A percentile compares a stretch with the other conserved stretches of the same genome.
phyloP scores from a whole-genome alignment of 352 stramenopile genomes.

The Globisporangium ultimum region DNA sequence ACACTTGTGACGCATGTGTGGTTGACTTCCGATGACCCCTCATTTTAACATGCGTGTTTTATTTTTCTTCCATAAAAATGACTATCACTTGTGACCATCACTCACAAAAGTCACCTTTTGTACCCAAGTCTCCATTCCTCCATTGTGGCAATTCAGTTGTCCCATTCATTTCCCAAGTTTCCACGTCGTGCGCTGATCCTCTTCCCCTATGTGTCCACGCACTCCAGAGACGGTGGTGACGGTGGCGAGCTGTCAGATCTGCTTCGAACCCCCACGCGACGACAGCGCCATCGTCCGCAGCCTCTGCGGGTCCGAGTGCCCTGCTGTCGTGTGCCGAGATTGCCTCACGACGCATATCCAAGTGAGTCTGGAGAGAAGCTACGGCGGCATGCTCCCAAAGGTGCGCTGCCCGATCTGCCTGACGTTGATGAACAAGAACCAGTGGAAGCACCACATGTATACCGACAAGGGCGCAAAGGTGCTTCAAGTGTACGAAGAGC shows the following conservation, averaged over 20 bases:
- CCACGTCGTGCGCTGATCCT: not conserved
- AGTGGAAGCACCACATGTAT: constrained; percentile 12
- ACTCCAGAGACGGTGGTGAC: not conserved
- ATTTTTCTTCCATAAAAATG: no score
- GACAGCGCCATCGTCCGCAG: constrained; percentile 2
- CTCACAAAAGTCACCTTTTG: no score
- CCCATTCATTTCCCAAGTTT: not conserved
- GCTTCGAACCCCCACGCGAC: constrained; percentile 17
- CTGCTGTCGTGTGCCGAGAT: constrained; percentile 16
- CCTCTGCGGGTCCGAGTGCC: constrained; percentile 20
- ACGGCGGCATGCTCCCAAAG: constrained; percentile 24
- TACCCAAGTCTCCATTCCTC: no score
- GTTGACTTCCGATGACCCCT: no score
- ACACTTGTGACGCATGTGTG: no score
- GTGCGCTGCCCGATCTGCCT: constrained; percentile 31
- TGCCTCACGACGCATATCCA: constrained; percentile 23
- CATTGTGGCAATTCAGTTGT: no score
- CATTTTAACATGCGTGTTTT: no score
- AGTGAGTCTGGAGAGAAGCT: constrained; percentile 25
- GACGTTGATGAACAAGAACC: constrained; percentile 10
- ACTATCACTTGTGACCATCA: no score
- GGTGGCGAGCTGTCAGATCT: constrained; percentile 29
- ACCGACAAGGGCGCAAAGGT: not conserved
- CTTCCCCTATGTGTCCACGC: not conserved
- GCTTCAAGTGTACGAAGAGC: constrained; percentile 10